These are phyloP conservation scores for Hortiboletus flavorubellus DNA, from an alignment of 768 basidiomycete genomes.

Conservation along the genomic window DNA sequence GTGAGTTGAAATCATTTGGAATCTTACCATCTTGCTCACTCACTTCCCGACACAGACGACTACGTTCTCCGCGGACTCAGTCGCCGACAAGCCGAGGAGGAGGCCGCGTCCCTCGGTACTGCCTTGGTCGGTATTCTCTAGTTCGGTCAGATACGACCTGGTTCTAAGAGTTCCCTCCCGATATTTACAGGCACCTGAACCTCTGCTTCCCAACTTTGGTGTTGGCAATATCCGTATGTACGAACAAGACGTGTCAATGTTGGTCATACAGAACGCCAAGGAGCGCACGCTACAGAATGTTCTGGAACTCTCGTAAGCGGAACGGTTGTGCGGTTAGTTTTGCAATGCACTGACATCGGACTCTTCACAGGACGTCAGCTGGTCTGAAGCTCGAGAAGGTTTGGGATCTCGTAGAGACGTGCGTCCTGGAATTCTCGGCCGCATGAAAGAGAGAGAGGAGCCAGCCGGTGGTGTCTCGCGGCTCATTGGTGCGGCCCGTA, in stretches of 20 bases:
- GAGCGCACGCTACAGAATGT: slow-evolving; percentile 32
- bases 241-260: slow-evolving; percentile 31
- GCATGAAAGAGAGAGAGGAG: slow-evolving; percentile 14
- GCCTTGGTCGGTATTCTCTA: slow-evolving; percentile 12
- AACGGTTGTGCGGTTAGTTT: not conserved
- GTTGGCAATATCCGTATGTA: slow-evolving; percentile 30
- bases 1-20: slow-evolving; percentile 15
- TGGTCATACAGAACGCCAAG: slow-evolving; percentile 28
- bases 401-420: slow-evolving; percentile 30
- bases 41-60: slow-evolving; percentile 18
- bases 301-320: slow-evolving; percentile 28
- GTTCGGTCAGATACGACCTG: not conserved
- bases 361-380: slow-evolving; percentile 14
- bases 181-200: slow-evolving; percentile 32
- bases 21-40: not conserved
- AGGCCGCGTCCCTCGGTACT: slow-evolving; percentile 11
- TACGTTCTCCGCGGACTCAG: slow-evolving; percentile 17
- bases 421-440: slow-evolving; percentile 24
- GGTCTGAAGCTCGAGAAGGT: slow-evolving; percentile 31
- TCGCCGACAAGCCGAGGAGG: slow-evolving; percentile 12
- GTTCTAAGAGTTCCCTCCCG: not conserved
- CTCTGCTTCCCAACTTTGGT: slow-evolving; percentile 33
- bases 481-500: not conserved
- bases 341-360: slow-evolving; percentile 1
- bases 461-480: not conserved